A percentile compares a stretch with the other conserved stretches of the same genome.
These are phyloP conservation scores for Puya raimondii DNA, from an alignment of 176 grass and related monocot species.

Conservation along the genomic window DNA sequence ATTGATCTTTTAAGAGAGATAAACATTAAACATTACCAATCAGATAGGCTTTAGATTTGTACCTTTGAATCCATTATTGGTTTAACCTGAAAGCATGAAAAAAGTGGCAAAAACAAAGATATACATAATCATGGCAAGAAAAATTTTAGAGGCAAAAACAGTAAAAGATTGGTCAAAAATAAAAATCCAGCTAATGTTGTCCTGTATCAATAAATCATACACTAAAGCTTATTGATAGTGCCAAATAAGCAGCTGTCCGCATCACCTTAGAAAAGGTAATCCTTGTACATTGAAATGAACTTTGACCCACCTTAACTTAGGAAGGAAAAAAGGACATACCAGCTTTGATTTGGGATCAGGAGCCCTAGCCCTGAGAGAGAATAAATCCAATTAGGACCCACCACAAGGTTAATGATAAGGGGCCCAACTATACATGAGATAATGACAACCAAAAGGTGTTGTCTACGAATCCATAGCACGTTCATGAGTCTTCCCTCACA, in stretches of 20 bases:
- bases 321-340: neutral
- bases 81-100: too few species aligned
- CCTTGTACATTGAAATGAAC: neutral
- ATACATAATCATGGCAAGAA: too few species aligned
- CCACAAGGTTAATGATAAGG: neutral
- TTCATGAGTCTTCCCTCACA: constrained; percentile 15
- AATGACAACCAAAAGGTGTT: constrained; percentile 10
- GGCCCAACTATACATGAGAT: constrained; percentile 4
- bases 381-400: neutral
- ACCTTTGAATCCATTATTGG: too few species aligned
- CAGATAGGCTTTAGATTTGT: too few species aligned
- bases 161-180: neutral
- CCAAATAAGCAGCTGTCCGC: neutral
- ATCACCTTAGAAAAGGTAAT: neutral
- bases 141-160: too few species aligned
- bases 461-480: constrained; percentile 7
- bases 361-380: neutral
- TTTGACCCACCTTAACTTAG: neutral
- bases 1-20: neutral
- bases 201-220: neutral
- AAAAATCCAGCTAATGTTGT: neutral
- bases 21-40: too few species aligned
- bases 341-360: neutral
- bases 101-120: too few species aligned
- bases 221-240: neutral